Evolutionary conservation across 2,329 filamentous ascomycete genomes (phyloP).

Genomic region (Diaporthe sp.): DNA sequence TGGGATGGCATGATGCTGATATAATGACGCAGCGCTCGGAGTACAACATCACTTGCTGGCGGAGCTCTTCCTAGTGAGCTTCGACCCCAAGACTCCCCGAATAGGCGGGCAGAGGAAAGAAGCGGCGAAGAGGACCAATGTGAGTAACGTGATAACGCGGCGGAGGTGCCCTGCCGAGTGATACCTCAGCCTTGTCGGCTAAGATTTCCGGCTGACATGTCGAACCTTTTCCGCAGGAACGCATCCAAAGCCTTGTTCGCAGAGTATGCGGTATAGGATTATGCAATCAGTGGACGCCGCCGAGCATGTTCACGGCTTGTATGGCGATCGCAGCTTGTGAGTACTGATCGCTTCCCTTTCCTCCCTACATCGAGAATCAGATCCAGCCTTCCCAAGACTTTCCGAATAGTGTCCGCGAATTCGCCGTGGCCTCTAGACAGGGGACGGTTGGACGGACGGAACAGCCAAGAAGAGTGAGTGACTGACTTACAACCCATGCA

Average conservation of each 20-base stretch:
- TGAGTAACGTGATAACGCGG: slow-evolving; percentile 46
- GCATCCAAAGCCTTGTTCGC: slow-evolving; percentile 63
- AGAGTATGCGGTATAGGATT: slow-evolving; percentile 71
- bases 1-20: slow-evolving; percentile 20
- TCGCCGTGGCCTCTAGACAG: neutral
- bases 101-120: slow-evolving; percentile 58
- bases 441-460: neutral
- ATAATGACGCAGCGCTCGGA: slow-evolving; percentile 62
- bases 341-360: slow-evolving; percentile 42
- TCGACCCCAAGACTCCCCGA: slow-evolving; percentile 67
- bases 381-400: slow-evolving; percentile 1
- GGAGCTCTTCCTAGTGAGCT: slow-evolving; percentile 68
- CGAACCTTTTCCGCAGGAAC: slow-evolving; percentile 49
- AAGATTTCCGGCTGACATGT: slow-evolving; percentile 13
- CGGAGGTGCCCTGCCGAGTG: neutral
- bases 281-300: slow-evolving; percentile 68
- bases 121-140: slow-evolving; percentile 57
- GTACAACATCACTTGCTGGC: slow-evolving; percentile 73
- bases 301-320: slow-evolving; percentile 68
- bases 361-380: slow-evolving; percentile 30
- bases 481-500: slow-evolving; percentile 41
- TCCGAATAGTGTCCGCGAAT: neutral
- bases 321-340: slow-evolving; percentile 69
- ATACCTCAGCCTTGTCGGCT: slow-evolving; percentile 22
- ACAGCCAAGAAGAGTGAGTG: slow-evolving; percentile 12